Conservation (phyloP, 495 filamentous ascomycete species). For the Talaromyces borbonicus region DNA sequence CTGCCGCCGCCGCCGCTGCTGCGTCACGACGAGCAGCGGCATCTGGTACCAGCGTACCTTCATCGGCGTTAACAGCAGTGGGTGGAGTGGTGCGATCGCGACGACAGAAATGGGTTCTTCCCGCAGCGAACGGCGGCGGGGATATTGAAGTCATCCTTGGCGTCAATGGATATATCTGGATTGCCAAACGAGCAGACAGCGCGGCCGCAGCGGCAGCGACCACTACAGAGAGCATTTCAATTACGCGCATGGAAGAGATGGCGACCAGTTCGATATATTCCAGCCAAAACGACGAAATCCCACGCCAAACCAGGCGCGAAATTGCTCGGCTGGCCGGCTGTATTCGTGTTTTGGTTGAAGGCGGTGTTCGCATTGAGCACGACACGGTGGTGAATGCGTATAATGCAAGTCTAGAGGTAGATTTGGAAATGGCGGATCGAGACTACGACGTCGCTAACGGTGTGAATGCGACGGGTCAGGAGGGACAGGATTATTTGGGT, state of each 20-base stretch:
- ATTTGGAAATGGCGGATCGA: conserved; percentile 45
- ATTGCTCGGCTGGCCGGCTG: conserved; percentile 74
- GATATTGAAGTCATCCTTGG: conserved; percentile 81
- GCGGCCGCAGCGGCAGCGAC: conserved; percentile 39
- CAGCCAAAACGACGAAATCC: conserved; percentile 80
- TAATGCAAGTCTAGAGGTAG: conserved; percentile 63
- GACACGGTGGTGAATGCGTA: conserved; percentile 80
- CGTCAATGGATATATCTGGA: conserved; percentile 94
- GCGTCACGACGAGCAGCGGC: no score
- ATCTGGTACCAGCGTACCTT: conserved; percentile 15
- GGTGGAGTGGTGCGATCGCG: conserved; percentile 61
- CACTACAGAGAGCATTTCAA: conserved; percentile 44
- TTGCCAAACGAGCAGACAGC: conserved; percentile 61
- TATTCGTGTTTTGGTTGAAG: conserved; percentile 68
- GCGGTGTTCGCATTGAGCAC: conserved; percentile 81
- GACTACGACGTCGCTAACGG: conserved; percentile 33
- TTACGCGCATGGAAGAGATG: conserved; percentile 78
- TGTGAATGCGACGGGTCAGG: conserved; percentile 23
- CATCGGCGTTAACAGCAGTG: conserved; percentile 16
- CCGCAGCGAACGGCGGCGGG: conserved; percentile 56
- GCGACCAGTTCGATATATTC: conserved; percentile 69
- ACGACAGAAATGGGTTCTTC: conserved; percentile 78
- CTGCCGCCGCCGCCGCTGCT: conserved; percentile 22
- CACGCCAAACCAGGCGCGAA: conserved; percentile 66
- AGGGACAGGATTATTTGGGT: conserved; percentile 56